Conservation (phyloP, 2,329 filamentous ascomycete genomes). For the Alternaria sp. region DNA sequence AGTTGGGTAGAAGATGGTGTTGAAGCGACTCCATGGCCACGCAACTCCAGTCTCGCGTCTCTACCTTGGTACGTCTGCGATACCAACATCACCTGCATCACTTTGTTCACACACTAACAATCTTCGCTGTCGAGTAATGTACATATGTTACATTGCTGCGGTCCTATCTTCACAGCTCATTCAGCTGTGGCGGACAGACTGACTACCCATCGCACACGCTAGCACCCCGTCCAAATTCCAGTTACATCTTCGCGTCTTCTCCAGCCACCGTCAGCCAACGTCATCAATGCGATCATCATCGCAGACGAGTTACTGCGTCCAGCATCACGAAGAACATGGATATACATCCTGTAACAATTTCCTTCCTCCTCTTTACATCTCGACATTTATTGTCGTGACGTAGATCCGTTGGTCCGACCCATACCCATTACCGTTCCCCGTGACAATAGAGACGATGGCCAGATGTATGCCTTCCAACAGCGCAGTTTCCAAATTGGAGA, state of each 20-base stretch:
- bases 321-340: slow-evolving; percentile 8
- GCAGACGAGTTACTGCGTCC: slow-evolving; percentile 25
- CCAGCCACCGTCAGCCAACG: neutral
- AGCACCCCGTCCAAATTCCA: neutral
- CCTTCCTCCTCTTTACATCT: slow-evolving; percentile 17
- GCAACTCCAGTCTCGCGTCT: neutral
- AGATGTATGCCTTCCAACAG: neutral
- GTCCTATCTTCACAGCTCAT: neutral
- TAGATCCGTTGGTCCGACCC: neutral
- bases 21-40: neutral
- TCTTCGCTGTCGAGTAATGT: neutral
- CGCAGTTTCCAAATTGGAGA: slow-evolving; percentile 1
- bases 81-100: neutral
- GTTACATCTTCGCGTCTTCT: neutral
- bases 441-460: neutral
- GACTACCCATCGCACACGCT: slow-evolving; percentile 1
- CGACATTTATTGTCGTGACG: slow-evolving; percentile 11
- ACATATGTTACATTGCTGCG: neutral
- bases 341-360: slow-evolving; percentile 18
- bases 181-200: slow-evolving; percentile 1
- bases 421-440: neutral
- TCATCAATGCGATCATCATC: slow-evolving; percentile 10
- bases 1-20: neutral
- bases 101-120: neutral
- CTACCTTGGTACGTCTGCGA: neutral